A percentile compares a stretch with the other conserved stretches of the same genome.
Evolutionary conservation across 768 basidiomycete genomes (phyloP).

Genomic region (Suillus subalutaceus): DNA sequence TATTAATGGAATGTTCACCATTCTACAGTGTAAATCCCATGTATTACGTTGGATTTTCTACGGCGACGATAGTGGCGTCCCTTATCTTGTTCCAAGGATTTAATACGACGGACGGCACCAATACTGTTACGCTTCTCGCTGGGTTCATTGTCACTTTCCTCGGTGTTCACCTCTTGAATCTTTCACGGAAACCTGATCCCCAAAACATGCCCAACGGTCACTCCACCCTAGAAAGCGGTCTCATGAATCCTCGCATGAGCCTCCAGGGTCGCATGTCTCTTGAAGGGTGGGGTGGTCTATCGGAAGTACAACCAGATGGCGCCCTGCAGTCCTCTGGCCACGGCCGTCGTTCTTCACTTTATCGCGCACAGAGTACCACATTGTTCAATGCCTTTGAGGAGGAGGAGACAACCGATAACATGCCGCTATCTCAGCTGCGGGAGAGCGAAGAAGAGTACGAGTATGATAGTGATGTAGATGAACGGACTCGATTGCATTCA

Average conservation of each 20-base stretch:
- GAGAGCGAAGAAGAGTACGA: slow-evolving; percentile 66
- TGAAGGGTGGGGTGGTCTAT: slow-evolving; percentile 66
- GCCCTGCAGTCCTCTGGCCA: slow-evolving; percentile 44
- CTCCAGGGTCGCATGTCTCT: slow-evolving; percentile 80
- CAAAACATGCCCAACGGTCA: slow-evolving; percentile 46
- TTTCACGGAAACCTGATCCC: slow-evolving; percentile 64
- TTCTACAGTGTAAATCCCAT: slow-evolving; percentile 86
- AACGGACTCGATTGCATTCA: slow-evolving; percentile 40
- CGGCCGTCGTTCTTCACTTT: slow-evolving; percentile 66
- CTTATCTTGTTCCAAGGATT: slow-evolving; percentile 97
- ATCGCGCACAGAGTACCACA: slow-evolving; percentile 63
- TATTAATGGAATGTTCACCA: not conserved
- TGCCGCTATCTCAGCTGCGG: slow-evolving; percentile 63
- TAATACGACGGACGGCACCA: slow-evolving; percentile 81
- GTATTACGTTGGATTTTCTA: slow-evolving; percentile 97
- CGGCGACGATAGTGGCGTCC: slow-evolving; percentile 90
- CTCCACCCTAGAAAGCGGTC: slow-evolving; percentile 61
- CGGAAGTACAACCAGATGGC: slow-evolving; percentile 33
- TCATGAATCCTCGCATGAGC: slow-evolving; percentile 80
- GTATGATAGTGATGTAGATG: slow-evolving; percentile 49
- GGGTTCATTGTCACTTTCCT: slow-evolving; percentile 95
- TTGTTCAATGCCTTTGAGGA: slow-evolving; percentile 81
- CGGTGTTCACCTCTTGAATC: slow-evolving; percentile 92
- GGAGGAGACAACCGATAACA: slow-evolving; percentile 44
- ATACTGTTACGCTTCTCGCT: slow-evolving; percentile 83